Conservation (phyloP, 1,284 basidiomycete genomes). For the Ustilago curta region DNA sequence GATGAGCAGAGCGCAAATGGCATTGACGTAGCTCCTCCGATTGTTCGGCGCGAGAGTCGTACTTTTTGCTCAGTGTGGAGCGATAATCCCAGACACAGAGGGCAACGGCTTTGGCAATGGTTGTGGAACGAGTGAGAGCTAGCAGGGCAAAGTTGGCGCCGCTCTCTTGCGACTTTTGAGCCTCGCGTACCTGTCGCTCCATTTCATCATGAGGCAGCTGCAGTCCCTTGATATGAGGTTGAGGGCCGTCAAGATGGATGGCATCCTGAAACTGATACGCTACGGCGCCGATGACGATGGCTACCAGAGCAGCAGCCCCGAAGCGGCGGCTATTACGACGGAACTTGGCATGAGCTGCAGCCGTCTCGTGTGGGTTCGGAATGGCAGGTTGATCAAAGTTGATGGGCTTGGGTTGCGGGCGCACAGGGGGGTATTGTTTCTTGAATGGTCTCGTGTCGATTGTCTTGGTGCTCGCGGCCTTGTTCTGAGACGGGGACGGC, state of each 20-base stretch:
- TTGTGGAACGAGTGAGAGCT: constrained; percentile 61
- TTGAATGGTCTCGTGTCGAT: constrained; percentile 41
- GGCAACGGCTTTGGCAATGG: constrained; percentile 65
- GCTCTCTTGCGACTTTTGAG: constrained; percentile 51
- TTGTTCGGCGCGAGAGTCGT: constrained; percentile 48
- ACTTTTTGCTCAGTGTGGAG: constrained; percentile 57
- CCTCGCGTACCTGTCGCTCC: constrained; percentile 53
- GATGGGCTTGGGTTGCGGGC: constrained; percentile 54
- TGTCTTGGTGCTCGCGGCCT: constrained; percentile 2
- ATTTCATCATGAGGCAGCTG: constrained; percentile 57
- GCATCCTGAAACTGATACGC: constrained; percentile 45
- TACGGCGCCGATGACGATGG: constrained; percentile 22
- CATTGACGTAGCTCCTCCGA: constrained; percentile 62
- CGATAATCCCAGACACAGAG: constrained; percentile 69
- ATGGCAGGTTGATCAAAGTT: constrained; percentile 67
- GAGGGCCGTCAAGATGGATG: constrained; percentile 53
- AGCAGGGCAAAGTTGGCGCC: constrained; percentile 57
- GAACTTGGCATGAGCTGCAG: constrained; percentile 62
- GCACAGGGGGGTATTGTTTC: constrained; percentile 61
- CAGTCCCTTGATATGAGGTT: constrained; percentile 33
- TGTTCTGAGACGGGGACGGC: not conserved
- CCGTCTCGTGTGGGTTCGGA: constrained; percentile 63
- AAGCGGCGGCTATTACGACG: constrained; percentile 39
- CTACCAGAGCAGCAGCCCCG: constrained; percentile 12
- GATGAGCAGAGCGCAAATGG: constrained; percentile 66